phyloP scores from a whole-genome alignment of 805 yeast species.

The Kodamaea hsintzibuensis region DNA sequence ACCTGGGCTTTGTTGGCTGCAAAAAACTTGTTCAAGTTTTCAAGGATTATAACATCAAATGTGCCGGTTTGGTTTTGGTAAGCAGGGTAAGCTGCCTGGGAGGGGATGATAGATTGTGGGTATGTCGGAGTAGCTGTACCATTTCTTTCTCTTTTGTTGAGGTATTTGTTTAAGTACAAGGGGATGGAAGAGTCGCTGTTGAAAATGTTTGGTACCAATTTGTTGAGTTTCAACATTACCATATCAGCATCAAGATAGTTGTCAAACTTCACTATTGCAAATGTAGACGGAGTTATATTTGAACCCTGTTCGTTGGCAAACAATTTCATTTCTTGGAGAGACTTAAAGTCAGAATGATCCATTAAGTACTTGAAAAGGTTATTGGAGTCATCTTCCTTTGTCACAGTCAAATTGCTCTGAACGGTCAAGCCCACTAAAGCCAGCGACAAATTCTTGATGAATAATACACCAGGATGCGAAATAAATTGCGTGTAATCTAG shows the following conservation, averaged over 20 bases:
- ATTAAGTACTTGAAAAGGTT: conserved; percentile 27
- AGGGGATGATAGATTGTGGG: background rate
- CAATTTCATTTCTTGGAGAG: conserved; percentile 23
- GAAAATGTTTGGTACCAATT: conserved; percentile 24
- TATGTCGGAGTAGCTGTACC: conserved; percentile 13
- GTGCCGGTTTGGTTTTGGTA: conserved; percentile 7
- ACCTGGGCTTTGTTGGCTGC: conserved; percentile 22
- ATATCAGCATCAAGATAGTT: conserved; percentile 37
- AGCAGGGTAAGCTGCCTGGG: background rate
- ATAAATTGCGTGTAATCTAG: conserved; percentile 33
- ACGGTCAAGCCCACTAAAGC: conserved; percentile 22
- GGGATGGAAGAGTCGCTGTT: conserved; percentile 29
- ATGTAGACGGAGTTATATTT: background rate
- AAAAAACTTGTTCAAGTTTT: conserved; percentile 55
- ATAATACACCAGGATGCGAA: conserved; percentile 60
- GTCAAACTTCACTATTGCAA: conserved; percentile 32
- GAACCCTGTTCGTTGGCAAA: conserved; percentile 15
- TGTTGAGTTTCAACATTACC: conserved; percentile 20
- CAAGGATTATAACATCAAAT: conserved; percentile 28
- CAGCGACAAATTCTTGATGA: conserved; percentile 50
- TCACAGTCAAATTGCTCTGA: conserved; percentile 1
- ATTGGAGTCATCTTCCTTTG: conserved; percentile 16
- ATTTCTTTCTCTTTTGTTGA: conserved; percentile 59
- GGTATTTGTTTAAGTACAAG: conserved; percentile 61
- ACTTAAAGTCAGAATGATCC: conserved; percentile 17